These are phyloP conservation scores for Crithidia bombi DNA, from an alignment of 208 protist genomes.

Conservation along the genomic window DNA sequence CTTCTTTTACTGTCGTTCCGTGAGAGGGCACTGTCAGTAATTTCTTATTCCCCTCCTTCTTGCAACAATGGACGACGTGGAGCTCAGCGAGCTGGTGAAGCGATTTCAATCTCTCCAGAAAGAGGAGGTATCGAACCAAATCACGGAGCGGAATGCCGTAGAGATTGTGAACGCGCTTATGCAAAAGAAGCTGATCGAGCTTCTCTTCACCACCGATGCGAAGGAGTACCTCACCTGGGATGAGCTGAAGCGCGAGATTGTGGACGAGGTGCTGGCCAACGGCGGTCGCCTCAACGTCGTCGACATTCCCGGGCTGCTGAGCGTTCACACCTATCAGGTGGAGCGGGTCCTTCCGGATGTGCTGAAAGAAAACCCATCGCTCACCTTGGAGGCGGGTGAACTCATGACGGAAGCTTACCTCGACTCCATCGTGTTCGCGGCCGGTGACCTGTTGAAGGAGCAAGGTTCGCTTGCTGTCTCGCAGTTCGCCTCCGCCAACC, in stretches of 20 bases:
- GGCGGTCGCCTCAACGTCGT: conserved; percentile 78
- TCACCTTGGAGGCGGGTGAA: conserved; percentile 65
- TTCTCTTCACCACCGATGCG: conserved; percentile 79
- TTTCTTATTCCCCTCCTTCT: not conserved
- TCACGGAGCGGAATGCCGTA: conserved; percentile 81
- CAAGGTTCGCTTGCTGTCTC: conserved; percentile 65
- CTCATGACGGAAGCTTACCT: conserved; percentile 76
- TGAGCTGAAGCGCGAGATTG: conserved; percentile 73
- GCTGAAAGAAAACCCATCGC: conserved; percentile 48
- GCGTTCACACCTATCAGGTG: conserved; percentile 67
- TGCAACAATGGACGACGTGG: conserved; percentile 41
- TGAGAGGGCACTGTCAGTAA: not conserved
- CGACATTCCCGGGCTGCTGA: conserved; percentile 71
- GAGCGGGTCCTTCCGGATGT: conserved; percentile 72
- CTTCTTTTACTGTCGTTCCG: not conserved
- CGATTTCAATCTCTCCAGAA: conserved; percentile 74
- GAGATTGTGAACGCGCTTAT: conserved; percentile 79
- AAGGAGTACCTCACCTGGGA: conserved; percentile 89
- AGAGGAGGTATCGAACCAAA: conserved; percentile 66
- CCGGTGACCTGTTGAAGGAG: conserved; percentile 62
- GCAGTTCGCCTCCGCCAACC: conserved; percentile 62
- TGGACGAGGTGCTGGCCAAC: conserved; percentile 77
- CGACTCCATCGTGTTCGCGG: conserved; percentile 49
- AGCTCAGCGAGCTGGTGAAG: conserved; percentile 68
- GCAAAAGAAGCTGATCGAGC: conserved; percentile 71